phyloP scores from a whole-genome alignment of 176 grass and related monocot genomes.

The Poa annua region DNA sequence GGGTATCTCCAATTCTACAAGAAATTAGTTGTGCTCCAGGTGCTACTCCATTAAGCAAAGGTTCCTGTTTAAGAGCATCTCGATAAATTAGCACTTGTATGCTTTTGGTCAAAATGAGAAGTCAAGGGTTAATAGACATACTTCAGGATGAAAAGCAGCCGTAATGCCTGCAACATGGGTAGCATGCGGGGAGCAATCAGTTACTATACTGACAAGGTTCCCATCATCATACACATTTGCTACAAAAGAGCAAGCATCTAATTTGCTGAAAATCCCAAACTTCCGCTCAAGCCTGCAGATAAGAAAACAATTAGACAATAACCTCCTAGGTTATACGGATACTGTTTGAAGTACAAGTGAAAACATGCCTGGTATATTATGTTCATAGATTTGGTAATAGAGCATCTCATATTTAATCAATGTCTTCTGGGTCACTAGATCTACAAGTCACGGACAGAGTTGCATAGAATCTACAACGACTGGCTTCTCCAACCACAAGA shows the following conservation, averaged over 20 bases:
- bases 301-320: neutral
- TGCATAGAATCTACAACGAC: neutral
- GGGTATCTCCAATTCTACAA: constrained; percentile 96
- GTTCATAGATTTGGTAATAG: neutral
- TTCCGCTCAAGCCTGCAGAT: constrained; percentile 83
- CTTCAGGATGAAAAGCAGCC: constrained; percentile 90
- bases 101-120: constrained; percentile 37
- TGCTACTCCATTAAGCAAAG: constrained; percentile 92
- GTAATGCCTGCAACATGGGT: constrained; percentile 99
- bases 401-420: constrained; percentile 4
- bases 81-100: constrained; percentile 32
- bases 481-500: constrained; percentile 17
- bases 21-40: constrained; percentile 97
- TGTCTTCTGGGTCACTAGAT: neutral
- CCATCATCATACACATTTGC: constrained; percentile 94
- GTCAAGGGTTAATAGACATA: constrained; percentile 45
- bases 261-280: constrained; percentile 93
- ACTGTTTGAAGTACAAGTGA: neutral
- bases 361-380: constrained; percentile 15
- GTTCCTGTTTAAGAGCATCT: constrained; percentile 62
- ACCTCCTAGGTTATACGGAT: constrained; percentile 20
- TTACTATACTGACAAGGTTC: constrained; percentile 96
- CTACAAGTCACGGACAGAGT: constrained; percentile 12
- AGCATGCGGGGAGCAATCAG: constrained; percentile 95
- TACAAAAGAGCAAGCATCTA: constrained; percentile 97